Percentiles rank a stretch among this genome's conserved stretches.
Evolutionary conservation across 495 filamentous ascomycete species (phyloP).

Genomic region (Haplographium delicatum): DNA sequence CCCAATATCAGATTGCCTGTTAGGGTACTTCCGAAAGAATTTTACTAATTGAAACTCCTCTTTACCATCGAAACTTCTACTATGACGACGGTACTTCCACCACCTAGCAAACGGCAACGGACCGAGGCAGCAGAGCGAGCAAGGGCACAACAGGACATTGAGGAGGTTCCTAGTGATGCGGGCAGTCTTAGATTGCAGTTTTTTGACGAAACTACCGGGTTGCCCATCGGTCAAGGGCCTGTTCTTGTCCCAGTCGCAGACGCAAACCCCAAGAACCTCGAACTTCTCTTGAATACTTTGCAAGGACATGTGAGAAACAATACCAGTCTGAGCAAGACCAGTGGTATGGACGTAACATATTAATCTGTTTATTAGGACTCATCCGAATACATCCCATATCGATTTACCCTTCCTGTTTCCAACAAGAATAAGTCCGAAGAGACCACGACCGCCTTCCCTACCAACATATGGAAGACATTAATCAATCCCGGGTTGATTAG

Average conservation of each 20-base stretch:
- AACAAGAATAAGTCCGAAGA: slow-evolving; percentile 20
- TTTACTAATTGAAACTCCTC: too few relatives aligned
- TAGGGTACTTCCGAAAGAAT: too few relatives aligned
- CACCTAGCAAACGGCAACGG: slow-evolving; percentile 86
- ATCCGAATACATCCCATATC: slow-evolving; percentile 25
- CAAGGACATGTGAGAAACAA: slow-evolving; percentile 54
- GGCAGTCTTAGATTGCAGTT: slow-evolving; percentile 84
- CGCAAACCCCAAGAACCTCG: slow-evolving; percentile 84
- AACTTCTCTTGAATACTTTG: slow-evolving; percentile 83
- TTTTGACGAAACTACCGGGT: slow-evolving; percentile 72
- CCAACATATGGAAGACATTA: slow-evolving; percentile 70
- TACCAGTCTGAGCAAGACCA: slow-evolving; percentile 24
- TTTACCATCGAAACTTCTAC: too few relatives aligned
- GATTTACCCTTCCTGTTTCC: slow-evolving; percentile 25
- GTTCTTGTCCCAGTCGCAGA: slow-evolving; percentile 81
- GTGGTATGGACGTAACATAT: slow-evolving; percentile 33
- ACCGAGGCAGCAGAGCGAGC: slow-evolving; percentile 68
- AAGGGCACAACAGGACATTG: slow-evolving; percentile 69
- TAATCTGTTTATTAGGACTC: slow-evolving; percentile 23
- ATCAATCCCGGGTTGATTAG: slow-evolving; percentile 58
- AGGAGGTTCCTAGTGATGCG: slow-evolving; percentile 60
- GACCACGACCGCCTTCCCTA: slow-evolving; percentile 38
- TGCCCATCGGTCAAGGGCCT: slow-evolving; percentile 53
- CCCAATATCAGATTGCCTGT: too few relatives aligned
- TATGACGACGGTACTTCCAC: slow-evolving; percentile 88